Conservation (phyloP, 805 yeast species). For the Saccharomycopsis fermentans region DNA sequence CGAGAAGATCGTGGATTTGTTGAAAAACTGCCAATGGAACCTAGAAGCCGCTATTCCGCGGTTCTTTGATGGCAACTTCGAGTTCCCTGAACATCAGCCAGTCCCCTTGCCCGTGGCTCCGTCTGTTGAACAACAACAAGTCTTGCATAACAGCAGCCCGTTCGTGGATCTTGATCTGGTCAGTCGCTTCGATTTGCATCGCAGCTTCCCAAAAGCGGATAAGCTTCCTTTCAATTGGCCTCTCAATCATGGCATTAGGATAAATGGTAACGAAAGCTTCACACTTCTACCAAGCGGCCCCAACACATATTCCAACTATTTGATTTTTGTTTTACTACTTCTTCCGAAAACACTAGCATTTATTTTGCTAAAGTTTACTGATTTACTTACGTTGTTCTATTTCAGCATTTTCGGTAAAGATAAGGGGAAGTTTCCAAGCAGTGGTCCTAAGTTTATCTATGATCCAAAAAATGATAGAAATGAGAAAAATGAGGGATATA, state of each 20-base stretch:
- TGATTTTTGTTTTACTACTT: constrained; percentile 39
- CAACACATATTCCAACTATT: constrained; percentile 15
- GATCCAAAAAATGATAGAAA: background rate
- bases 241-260: constrained; percentile 19
- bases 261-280: background rate
- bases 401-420: background rate
- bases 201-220: constrained; percentile 29
- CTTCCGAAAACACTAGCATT: constrained; percentile 43
- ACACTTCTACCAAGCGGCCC: background rate
- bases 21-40: constrained; percentile 36
- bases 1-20: constrained; percentile 29
- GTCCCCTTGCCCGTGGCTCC: background rate
- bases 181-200: constrained; percentile 21
- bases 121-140: background rate
- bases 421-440: background rate
- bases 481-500: background rate
- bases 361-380: constrained; percentile 31
- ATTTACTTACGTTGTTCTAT: constrained; percentile 26
- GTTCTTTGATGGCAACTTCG: constrained; percentile 37
- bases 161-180: background rate
- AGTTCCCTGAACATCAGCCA: background rate
- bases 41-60: constrained; percentile 40
- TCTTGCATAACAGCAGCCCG: background rate
- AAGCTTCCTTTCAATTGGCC: constrained; percentile 30
- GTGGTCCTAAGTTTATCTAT: background rate